Percentiles rank a stretch among this genome's conserved stretches.
phyloP scores from a whole-genome alignment of 2,329 filamentous ascomycete genomes.

The Talaromyces sp. region DNA sequence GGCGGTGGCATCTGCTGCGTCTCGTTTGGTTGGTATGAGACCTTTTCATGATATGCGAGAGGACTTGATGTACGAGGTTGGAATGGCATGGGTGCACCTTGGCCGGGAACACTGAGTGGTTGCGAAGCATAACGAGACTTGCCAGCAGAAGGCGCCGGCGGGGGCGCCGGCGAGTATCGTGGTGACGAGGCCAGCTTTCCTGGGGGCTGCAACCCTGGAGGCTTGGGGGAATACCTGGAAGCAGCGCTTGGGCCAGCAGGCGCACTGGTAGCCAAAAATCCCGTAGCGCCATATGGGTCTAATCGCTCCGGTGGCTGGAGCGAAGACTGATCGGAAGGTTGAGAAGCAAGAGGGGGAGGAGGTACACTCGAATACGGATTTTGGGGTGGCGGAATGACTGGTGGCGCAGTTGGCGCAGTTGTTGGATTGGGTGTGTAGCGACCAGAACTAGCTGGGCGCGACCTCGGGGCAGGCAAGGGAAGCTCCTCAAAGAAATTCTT shows the following conservation, averaged over 20 bases:
- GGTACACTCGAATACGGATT: constrained; percentile 22
- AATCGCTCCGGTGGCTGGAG: constrained; percentile 36
- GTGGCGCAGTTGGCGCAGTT: constrained; percentile 23
- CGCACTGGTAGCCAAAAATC: constrained; percentile 28
- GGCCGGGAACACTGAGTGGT: constrained; percentile 32
- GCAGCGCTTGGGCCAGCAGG: constrained; percentile 33
- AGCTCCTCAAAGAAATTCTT: constrained; percentile 77
- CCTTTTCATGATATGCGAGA: constrained; percentile 55
- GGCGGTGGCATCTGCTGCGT: constrained; percentile 20
- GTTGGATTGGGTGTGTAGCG: constrained; percentile 44
- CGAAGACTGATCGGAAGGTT: constrained; percentile 19
- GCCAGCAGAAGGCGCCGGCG: constrained; percentile 28
- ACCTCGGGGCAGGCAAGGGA: constrained; percentile 60
- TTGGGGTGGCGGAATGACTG: constrained; percentile 15
- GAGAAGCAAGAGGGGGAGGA: constrained; percentile 11
- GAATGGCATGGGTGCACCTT: constrained; percentile 51
- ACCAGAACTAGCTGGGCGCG: constrained; percentile 57
- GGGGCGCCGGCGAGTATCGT: constrained; percentile 52
- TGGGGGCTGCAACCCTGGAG: constrained; percentile 34
- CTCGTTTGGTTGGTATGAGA: constrained; percentile 34
- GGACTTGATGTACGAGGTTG: constrained; percentile 68
- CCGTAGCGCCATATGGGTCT: constrained; percentile 34
- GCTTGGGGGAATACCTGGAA: constrained; percentile 48
- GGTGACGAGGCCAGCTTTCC: constrained; percentile 41
- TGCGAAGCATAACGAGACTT: constrained; percentile 46